Evolutionary conservation across 2,329 filamentous ascomycete genomes (phyloP), one percentile per base, ranked within the genome.

Genomic region (Arthrinium phaeospermum): DNA sequence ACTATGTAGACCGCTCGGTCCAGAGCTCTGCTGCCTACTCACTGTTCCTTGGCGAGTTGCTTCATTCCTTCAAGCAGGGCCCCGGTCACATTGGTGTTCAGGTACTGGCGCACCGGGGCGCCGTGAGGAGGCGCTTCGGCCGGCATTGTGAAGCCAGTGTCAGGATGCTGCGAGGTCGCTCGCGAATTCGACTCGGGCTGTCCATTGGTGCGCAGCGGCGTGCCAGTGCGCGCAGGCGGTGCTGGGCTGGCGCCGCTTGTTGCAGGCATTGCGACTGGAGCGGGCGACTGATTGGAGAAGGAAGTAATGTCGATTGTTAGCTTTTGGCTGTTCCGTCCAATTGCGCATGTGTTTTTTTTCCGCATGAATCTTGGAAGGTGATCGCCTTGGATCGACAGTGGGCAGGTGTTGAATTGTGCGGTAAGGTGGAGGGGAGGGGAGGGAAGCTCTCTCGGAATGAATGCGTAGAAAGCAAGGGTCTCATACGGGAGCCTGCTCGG

Each of bases 61-160:
- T 94, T 94, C 91, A 95, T 93, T 34, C 92, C 93, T 77, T 94
- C 92, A 51, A 94, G 83, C 72, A 95, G 78, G 37, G 89, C 87
- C 0, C 89, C 89, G 0, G 92, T 93, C 53, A 95, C 88, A 77
- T 91, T 93, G 68, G 87, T 86, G 78, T 94, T 94, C 76, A 95
- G 82, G 80, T 94, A 95, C 77, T 90, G 88, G 64, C 93, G 88
- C 6, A 90, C 90, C 0, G 91, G 90, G 30, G 92, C 92, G 67
- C 92, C 92, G 77, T 94, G 91, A 1, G 87, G 82, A 1, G 89
- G 86, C 19, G 90, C 87, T 78, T 92, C 88, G 16, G 86, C 82
- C 1, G 91, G 91, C 80, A 92, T 87, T n/a, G 83, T 82, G 75
- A 85, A 85, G 37, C 82, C 81, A 5, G 85, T 75, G 73, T 91